phyloP scores from a whole-genome alignment of 2,329 filamentous ascomycete species.

The Neopestalotiopsis sp. region DNA sequence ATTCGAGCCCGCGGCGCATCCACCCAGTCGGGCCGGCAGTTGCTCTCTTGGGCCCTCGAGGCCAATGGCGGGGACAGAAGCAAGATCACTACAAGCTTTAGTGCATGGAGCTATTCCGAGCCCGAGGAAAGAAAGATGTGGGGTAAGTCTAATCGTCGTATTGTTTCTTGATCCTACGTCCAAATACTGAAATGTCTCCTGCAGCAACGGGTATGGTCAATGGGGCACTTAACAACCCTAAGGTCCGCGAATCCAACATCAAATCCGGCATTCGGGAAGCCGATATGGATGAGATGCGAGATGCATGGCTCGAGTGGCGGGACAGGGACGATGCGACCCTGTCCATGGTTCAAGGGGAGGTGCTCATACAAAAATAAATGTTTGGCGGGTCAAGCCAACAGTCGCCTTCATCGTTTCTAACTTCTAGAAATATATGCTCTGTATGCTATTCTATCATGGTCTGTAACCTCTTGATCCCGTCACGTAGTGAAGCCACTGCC shows the following conservation, averaged over 20 bases:
- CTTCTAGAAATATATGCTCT: too few species aligned
- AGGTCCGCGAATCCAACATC: slow-evolving; percentile 18
- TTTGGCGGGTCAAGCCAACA: too few species aligned
- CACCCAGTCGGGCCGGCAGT: background rate
- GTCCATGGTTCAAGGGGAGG: slow-evolving; percentile 12
- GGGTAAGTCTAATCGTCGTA: slow-evolving; percentile 19
- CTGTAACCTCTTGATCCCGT: too few species aligned
- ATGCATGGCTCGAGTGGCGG: slow-evolving; percentile 20
- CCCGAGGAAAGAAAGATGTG: slow-evolving; percentile 21
- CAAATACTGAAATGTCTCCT: background rate
- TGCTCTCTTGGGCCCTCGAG: slow-evolving; percentile 5
- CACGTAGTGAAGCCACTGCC: too few species aligned
- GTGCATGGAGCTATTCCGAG: slow-evolving; percentile 20
- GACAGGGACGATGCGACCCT: slow-evolving; percentile 20
- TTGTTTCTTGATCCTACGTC: background rate
- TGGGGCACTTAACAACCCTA: slow-evolving; percentile 11
- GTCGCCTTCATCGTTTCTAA: too few species aligned
- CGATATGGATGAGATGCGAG: slow-evolving; percentile 22
- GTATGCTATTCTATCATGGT: too few species aligned
- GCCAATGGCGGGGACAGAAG: slow-evolving; percentile 12
- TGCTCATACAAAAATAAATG: background rate
- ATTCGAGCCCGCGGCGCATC: slow-evolving; percentile 1
- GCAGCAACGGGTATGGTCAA: slow-evolving; percentile 20
- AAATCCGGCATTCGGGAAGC: slow-evolving; percentile 17
- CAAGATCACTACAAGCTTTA: slow-evolving; percentile 21